Evolutionary conservation across 1,284 basidiomycete species (phyloP), one percentile per base, ranked within the genome.

Genomic region (Cryptococcus sp.): DNA sequence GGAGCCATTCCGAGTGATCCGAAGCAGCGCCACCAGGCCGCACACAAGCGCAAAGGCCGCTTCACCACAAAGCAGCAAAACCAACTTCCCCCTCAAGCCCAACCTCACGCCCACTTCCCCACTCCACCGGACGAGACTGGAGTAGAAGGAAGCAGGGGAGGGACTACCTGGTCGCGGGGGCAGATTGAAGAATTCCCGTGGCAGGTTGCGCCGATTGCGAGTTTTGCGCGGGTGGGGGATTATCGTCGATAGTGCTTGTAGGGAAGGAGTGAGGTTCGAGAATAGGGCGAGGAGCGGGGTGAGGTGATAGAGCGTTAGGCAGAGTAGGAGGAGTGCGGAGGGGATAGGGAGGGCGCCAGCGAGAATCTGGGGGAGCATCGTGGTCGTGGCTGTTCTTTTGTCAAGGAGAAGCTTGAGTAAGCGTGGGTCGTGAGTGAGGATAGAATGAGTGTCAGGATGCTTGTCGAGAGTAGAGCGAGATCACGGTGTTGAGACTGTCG

Each of bases 141-240:
- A 17, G 13, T 31, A 41, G 7, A 38, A 27, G n/a, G 45, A 7
- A 19, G 25, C 22, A 11, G 52, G 31, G 17, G 54, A 45, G 6
- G 68, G 62, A 7, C 57, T 54, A 15, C 19, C 45, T 3, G 65
- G 51, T 11, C 69, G 49, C 15, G 73, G 71, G 19, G 75, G 72
- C 3, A 76, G 65, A 46, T 69, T 70, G 63, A 76, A 76, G 62
- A 72, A 73, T 47, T 67, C 64, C 52, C 75, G 61, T 16, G 75
- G 72, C 11, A 76, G 67, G 53, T 73, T 74, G 3, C 31, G 31
- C 13, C 31, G 31, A 8, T 13, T 13, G 7, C 65, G 62, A 15
- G 52, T 20, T 23, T 53, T 53, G 5, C 47, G 55, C n/a, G 65
- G 66, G 47, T 61, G 60, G 17, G 71, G 71, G 47, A 73, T 70